Evolutionary conservation across 306 rosid genomes (phyloP).

Genomic region (Quercus alba): DNA sequence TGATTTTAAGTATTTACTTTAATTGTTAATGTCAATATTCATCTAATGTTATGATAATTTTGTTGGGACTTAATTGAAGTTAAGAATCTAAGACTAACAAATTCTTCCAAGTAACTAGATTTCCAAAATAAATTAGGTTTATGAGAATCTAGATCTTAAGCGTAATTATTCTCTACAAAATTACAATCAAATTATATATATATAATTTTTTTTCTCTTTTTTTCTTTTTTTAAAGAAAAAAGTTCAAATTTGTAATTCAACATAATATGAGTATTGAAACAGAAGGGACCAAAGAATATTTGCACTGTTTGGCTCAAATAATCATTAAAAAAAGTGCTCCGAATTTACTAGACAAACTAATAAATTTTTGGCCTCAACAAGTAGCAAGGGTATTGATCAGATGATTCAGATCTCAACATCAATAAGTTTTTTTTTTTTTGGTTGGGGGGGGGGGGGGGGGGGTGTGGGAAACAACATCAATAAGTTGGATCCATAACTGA

Average conservation of each 20-base stretch:
- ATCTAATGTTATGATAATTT: neutral
- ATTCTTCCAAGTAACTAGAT: neutral
- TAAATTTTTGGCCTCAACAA: conserved; percentile 10
- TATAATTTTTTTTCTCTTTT: neutral
- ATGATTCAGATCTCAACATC: conserved; percentile 17
- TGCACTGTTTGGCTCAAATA: no score
- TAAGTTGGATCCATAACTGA: conserved; percentile 10
- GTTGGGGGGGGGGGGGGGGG: no score
- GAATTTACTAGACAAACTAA: neutral
- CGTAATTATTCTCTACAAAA: neutral
- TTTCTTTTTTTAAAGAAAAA: no score
- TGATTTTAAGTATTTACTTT: neutral
- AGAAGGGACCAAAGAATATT: neutral
- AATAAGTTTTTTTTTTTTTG: neutral
- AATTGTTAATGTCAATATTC: neutral
- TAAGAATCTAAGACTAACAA: neutral
- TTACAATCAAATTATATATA: neutral
- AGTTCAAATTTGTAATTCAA: neutral
- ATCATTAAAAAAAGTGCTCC: no score
- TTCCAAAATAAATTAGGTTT: neutral
- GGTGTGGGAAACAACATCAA: neutral
- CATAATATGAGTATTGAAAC: neutral
- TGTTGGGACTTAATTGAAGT: neutral
- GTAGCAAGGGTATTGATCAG: conserved; percentile 2
- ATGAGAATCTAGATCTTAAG: neutral